Conservation (phyloP, 2,329 filamentous ascomycete species). For the Mariannaea sp. region DNA sequence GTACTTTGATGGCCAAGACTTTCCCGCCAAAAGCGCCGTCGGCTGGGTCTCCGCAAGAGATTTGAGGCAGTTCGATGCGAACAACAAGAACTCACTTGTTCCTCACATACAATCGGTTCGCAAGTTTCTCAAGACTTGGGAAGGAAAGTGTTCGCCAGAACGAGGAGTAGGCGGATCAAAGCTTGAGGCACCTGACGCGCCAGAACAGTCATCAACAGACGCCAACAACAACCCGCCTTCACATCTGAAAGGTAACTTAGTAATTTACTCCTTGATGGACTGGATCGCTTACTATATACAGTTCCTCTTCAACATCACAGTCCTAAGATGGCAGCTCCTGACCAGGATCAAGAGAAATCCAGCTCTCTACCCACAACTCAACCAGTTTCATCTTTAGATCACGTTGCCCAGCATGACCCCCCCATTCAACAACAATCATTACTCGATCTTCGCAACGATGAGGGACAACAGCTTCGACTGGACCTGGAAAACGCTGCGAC, state of each 20-base stretch:
- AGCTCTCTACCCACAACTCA: background rate
- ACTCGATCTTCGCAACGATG: background rate
- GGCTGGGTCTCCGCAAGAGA: constrained; percentile 28
- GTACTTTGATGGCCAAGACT: constrained; percentile 28
- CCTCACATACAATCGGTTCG: constrained; percentile 11
- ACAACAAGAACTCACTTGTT: constrained; percentile 3
- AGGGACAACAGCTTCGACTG: background rate
- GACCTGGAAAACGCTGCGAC: background rate
- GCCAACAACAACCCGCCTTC: background rate
- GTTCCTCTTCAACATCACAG: background rate
- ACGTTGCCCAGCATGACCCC: background rate
- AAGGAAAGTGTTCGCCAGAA: background rate
- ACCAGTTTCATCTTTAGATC: background rate
- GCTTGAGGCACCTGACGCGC: background rate
- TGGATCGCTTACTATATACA: background rate
- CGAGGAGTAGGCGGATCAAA: background rate
- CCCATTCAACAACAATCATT: background rate
- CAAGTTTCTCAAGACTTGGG: constrained; percentile 20
- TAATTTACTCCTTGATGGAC: background rate
- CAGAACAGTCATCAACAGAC: background rate
- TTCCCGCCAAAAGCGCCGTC: constrained; percentile 26
- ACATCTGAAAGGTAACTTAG: background rate
- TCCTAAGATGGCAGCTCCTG: background rate
- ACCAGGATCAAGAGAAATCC: background rate
- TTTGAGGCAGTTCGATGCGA: constrained; percentile 19